Conservation (phyloP, 23 red algal genomes). For the Gracilaria gracilis region DNA sequence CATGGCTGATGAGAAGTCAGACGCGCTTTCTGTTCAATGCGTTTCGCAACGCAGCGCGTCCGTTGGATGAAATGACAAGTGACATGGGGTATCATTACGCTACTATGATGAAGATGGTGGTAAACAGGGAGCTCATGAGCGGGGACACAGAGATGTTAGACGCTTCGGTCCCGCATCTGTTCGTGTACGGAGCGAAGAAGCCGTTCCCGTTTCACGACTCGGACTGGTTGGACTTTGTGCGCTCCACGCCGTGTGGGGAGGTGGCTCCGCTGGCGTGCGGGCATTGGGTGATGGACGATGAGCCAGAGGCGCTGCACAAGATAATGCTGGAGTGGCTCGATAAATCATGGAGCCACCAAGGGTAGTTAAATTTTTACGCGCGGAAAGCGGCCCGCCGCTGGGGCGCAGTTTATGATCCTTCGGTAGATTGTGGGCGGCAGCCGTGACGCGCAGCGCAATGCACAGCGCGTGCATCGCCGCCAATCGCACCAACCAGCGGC, state of each 20-base stretch:
- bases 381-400: too few species aligned
- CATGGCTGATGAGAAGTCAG: background rate
- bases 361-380: too few species aligned
- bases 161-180: slow-evolving; percentile 6
- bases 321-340: slow-evolving; percentile 32
- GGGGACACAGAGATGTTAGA: background rate
- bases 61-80: slow-evolving; percentile 9
- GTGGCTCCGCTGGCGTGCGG: background rate
- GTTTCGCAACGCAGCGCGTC: background rate
- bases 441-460: too few species aligned
- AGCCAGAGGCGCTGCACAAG: slow-evolving; percentile 10
- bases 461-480: background rate
- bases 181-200: slow-evolving; percentile 46
- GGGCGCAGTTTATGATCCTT: too few species aligned
- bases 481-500: background rate
- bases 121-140: background rate
- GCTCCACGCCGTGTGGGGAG: slow-evolving; percentile 21
- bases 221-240: slow-evolving; percentile 29
- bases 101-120: background rate
- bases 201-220: slow-evolving; percentile 33
- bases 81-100: slow-evolving; percentile 44
- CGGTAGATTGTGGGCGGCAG: too few species aligned
- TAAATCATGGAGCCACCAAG: background rate
- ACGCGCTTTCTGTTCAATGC: background rate
- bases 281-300: slow-evolving; percentile 38